A percentile compares a stretch with the other conserved stretches of the same genome.
phyloP scores from a whole-genome alignment of 2,329 filamentous ascomycete genomes.

The Verticillium zaregamsianum region DNA sequence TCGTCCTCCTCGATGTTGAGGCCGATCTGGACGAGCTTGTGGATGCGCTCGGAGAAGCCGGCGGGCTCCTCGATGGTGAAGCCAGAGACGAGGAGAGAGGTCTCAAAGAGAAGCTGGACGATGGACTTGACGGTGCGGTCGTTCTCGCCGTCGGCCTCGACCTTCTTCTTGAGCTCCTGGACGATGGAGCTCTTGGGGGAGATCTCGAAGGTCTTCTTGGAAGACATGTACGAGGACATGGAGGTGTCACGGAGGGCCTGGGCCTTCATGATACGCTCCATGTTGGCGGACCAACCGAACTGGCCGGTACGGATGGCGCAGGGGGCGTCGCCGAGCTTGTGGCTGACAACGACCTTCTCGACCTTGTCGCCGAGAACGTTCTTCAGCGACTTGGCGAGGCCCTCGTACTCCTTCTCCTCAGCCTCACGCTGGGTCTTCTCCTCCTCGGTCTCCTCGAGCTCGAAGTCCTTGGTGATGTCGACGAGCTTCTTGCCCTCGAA shows the following conservation, averaged over 20 bases:
- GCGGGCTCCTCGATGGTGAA: slow-evolving; percentile 99
- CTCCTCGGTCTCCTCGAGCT: slow-evolving; percentile 99
- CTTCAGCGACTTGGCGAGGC: slow-evolving; percentile 94
- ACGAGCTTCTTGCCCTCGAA: slow-evolving; percentile 99
- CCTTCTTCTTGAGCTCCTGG: slow-evolving; percentile 99
- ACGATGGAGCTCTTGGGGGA: slow-evolving; percentile 98
- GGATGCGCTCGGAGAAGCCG: slow-evolving; percentile 96
- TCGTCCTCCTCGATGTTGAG: slow-evolving; percentile 95
- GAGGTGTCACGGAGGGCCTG: slow-evolving; percentile 99
- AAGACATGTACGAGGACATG: slow-evolving; percentile 99
- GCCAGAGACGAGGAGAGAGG: slow-evolving; percentile 93
- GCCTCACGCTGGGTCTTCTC: slow-evolving; percentile 95
- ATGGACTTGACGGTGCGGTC: slow-evolving; percentile 99
- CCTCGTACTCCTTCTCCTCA: slow-evolving; percentile 98
- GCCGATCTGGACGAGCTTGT: slow-evolving; percentile 98
- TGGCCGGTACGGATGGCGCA: slow-evolving; percentile 99
- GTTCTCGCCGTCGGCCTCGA: slow-evolving; percentile 94
- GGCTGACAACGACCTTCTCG: slow-evolving; percentile 98
- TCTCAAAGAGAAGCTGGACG: slow-evolving; percentile 97
- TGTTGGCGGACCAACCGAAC: slow-evolving; percentile 99
- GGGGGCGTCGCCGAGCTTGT: slow-evolving; percentile 92
- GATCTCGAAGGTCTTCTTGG: slow-evolving; percentile 99
- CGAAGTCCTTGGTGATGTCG: slow-evolving; percentile 99
- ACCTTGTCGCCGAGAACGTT: slow-evolving; percentile 99
- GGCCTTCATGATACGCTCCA: slow-evolving; percentile 99